Conservation (phyloP, 208 protist genomes). For the Leishmania tarentolae region DNA sequence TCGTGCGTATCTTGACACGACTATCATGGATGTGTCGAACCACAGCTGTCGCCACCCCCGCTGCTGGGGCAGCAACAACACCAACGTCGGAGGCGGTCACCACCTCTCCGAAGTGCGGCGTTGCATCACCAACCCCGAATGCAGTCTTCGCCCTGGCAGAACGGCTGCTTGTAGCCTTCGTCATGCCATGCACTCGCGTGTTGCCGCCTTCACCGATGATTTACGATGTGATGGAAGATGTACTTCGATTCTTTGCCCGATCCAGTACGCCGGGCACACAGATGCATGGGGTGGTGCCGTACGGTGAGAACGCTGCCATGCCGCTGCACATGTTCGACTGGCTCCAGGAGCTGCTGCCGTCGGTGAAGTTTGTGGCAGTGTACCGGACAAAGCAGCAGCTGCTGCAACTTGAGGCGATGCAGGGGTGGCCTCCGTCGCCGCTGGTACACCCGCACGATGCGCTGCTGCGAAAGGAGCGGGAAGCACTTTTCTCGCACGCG, state of each 20-base stretch:
- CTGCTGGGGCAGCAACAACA: neutral
- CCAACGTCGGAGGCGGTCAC: neutral
- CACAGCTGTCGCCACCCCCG: neutral
- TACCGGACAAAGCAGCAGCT: slow-evolving; percentile 23
- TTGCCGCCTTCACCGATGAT: slow-evolving; percentile 60
- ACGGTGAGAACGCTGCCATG: slow-evolving; percentile 24
- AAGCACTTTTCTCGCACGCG: slow-evolving; percentile 65
- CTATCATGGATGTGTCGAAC: slow-evolving; percentile 26
- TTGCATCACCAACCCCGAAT: neutral
- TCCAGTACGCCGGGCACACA: slow-evolving; percentile 8
- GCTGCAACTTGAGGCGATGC: neutral
- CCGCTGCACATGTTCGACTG: slow-evolving; percentile 25
- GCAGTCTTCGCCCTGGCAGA: slow-evolving; percentile 50
- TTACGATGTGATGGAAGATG: slow-evolving; percentile 58
- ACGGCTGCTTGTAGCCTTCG: slow-evolving; percentile 46
- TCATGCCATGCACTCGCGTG: slow-evolving; percentile 79
- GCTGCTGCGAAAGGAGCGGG: slow-evolving; percentile 58
- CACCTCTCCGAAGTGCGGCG: neutral
- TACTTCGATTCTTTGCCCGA: slow-evolving; percentile 24
- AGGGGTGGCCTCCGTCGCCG: neutral
- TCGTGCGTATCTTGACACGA: slow-evolving; percentile 30
- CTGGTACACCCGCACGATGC: slow-evolving; percentile 51
- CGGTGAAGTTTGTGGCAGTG: neutral
- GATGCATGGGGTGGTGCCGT: slow-evolving; percentile 1
- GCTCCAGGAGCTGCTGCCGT: slow-evolving; percentile 25